phyloP scores from a whole-genome alignment of 495 filamentous ascomycete genomes.

The Penicillium malachiteum region DNA sequence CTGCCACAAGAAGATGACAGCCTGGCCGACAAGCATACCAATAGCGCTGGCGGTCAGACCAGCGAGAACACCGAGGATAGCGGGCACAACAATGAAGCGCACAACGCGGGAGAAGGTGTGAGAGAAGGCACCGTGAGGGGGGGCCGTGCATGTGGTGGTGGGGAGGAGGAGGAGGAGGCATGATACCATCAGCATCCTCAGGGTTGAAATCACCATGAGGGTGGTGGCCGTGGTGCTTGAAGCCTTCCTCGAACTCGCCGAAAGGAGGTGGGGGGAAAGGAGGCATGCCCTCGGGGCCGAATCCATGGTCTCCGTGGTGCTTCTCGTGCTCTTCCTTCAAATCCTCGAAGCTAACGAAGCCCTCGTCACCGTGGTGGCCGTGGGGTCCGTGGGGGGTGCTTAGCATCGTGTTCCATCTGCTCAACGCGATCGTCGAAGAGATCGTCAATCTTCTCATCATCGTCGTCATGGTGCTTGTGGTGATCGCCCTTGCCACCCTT shows the following conservation, averaged over 20 bases:
- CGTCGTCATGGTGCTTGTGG: neutral
- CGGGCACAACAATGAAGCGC: constrained; percentile 50
- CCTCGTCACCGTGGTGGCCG: neutral
- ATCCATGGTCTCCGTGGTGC: constrained; percentile 2
- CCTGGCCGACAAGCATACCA: constrained; percentile 54
- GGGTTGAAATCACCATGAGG: constrained; percentile 11
- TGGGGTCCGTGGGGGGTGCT: neutral
- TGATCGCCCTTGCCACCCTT: neutral
- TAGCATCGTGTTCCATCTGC: no score
- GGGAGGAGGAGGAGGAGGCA: constrained; percentile 24
- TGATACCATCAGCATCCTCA: constrained; percentile 14
- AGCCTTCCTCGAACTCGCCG: constrained; percentile 3
- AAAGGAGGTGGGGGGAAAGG: constrained; percentile 1
- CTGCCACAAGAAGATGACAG: constrained; percentile 50
- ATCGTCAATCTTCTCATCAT: no score
- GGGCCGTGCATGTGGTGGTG: constrained; percentile 24
- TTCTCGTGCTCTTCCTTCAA: neutral
- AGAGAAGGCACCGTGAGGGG: constrained; percentile 36
- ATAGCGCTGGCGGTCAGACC: constrained; percentile 52
- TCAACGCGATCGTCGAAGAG: no score
- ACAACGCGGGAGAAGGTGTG: constrained; percentile 45
- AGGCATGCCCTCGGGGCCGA: neutral
- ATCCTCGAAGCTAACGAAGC: neutral
- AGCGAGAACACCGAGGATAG: constrained; percentile 47
- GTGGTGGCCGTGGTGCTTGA: constrained; percentile 14